phyloP scores from a whole-genome alignment of 108 stramenopile genomes.

The Conticribra weissflogii region DNA sequence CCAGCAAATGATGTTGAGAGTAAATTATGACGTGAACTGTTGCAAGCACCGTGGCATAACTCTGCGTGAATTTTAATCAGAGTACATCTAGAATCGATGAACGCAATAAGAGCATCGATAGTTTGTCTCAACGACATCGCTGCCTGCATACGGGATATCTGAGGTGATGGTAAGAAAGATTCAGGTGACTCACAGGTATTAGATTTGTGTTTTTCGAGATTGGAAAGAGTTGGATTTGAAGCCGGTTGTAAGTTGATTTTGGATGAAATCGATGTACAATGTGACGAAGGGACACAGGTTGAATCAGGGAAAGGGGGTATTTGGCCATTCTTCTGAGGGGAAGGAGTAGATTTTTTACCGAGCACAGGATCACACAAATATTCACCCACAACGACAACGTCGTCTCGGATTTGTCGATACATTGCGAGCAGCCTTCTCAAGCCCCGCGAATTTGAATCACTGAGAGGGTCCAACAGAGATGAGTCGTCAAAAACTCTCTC shows the following conservation, averaged over 20 bases:
- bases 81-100: conserved; percentile 34
- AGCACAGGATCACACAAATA: conserved; percentile 45
- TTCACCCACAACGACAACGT: conserved; percentile 41
- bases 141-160: conserved; percentile 11
- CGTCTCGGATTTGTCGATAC: conserved; percentile 36
- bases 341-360: conserved; percentile 5
- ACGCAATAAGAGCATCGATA: conserved; percentile 33
- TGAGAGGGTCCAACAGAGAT: background rate
- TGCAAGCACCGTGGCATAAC: conserved; percentile 10
- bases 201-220: too few species aligned
- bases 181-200: too few species aligned
- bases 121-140: conserved; percentile 35
- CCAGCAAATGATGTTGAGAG: background rate
- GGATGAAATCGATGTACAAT: too few species aligned
- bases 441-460: conserved; percentile 15
- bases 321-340: background rate
- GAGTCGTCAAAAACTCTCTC: background rate
- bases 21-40: background rate
- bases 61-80: conserved; percentile 37
- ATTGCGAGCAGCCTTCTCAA: conserved; percentile 37
- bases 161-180: background rate
- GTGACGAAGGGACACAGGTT: background rate
- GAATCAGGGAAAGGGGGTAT: conserved; percentile 5
- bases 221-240: too few species aligned
- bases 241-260: too few species aligned